A percentile compares a stretch with the other conserved stretches of the same genome.
Evolutionary conservation across 164 flowering plant genomes (phyloP).

Genomic region (Amborella trichopoda): DNA sequence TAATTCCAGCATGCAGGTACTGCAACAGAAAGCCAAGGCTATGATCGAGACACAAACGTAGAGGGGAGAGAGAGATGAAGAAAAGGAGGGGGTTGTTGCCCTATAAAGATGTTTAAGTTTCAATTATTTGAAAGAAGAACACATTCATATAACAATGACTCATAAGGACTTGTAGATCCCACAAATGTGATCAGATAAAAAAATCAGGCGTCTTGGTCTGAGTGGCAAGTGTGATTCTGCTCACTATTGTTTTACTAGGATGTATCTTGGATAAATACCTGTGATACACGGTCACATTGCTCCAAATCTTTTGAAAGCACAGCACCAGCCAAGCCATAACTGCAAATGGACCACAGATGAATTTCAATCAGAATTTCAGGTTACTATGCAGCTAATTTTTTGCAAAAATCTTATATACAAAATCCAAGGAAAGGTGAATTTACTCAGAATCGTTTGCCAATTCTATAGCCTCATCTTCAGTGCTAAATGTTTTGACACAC

Average conservation of each 20-base stretch:
- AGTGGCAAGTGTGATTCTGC: background rate
- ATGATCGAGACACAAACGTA: too few species aligned
- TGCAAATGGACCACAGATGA: too few species aligned
- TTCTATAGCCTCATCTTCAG: slow-evolving; percentile 90
- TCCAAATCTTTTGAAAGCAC: slow-evolving; percentile 83
- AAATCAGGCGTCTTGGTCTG: too few species aligned
- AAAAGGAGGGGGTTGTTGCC: too few species aligned
- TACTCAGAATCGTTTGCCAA: slow-evolving; percentile 84
- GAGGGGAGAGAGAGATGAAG: too few species aligned
- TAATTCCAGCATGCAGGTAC: slow-evolving; percentile 80
- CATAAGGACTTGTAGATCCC: too few species aligned
- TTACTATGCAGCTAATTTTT: background rate
- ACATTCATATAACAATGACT: too few species aligned
- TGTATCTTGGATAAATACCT: slow-evolving; percentile 29
- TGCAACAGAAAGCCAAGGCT: slow-evolving; percentile 23
- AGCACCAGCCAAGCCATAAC: slow-evolving; percentile 89
- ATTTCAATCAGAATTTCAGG: too few species aligned
- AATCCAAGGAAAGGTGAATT: slow-evolving; percentile 12
- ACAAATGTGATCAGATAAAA: too few species aligned
- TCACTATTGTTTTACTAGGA: slow-evolving; percentile 1
- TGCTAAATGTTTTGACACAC: slow-evolving; percentile 74
- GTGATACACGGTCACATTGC: slow-evolving; percentile 75
- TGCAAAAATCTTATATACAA: background rate
- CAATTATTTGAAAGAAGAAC: too few species aligned
- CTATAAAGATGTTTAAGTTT: too few species aligned